These are phyloP conservation scores for Neophaeococcomyces mojaviensis DNA, from an alignment of 2,329 filamentous ascomycete genomes.

Conservation along the genomic window DNA sequence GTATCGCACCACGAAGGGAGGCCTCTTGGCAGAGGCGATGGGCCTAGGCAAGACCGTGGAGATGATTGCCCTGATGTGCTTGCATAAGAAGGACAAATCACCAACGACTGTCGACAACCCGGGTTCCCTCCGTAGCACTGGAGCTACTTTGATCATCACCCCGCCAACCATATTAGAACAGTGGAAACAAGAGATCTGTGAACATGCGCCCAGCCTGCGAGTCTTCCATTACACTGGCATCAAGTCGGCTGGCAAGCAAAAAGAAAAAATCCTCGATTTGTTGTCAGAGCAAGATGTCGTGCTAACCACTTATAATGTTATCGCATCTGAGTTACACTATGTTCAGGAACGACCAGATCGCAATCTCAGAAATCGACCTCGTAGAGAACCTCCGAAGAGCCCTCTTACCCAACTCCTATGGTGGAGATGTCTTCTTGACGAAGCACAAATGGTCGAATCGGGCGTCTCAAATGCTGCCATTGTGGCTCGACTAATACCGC, in stretches of 20 bases:
- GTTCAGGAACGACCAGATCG: constrained; percentile 64
- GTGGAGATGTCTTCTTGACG: constrained; percentile 72
- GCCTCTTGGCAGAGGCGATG: constrained; percentile 46
- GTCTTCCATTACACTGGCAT: constrained; percentile 53
- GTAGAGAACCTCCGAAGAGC: constrained; percentile 60
- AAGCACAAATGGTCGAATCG: constrained; percentile 84
- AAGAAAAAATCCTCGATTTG: constrained; percentile 37
- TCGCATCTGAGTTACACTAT: constrained; percentile 75
- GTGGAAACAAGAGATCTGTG: constrained; percentile 54
- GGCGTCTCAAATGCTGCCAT: constrained; percentile 76
- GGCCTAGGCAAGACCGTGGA: constrained; percentile 45
- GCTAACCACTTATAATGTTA: constrained; percentile 57
- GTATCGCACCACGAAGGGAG: constrained; percentile 31
- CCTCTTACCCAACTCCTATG: constrained; percentile 74
- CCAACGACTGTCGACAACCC: constrained; percentile 13
- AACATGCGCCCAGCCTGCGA: constrained; percentile 49
- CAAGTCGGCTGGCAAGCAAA: constrained; percentile 23
- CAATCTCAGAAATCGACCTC: constrained; percentile 56
- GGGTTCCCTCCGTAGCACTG: constrained; percentile 33
- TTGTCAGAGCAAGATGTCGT: constrained; percentile 49
- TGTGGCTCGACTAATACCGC: constrained; percentile 71
- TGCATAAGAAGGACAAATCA: constrained; percentile 25
- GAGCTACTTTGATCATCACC: constrained; percentile 56
- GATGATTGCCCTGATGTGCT: constrained; percentile 39
- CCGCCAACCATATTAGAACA: constrained; percentile 55